A percentile compares a stretch with the other conserved stretches of the same genome.
phyloP scores from a whole-genome alignment of 306 rosid species.

The Alnus glutinosa region DNA sequence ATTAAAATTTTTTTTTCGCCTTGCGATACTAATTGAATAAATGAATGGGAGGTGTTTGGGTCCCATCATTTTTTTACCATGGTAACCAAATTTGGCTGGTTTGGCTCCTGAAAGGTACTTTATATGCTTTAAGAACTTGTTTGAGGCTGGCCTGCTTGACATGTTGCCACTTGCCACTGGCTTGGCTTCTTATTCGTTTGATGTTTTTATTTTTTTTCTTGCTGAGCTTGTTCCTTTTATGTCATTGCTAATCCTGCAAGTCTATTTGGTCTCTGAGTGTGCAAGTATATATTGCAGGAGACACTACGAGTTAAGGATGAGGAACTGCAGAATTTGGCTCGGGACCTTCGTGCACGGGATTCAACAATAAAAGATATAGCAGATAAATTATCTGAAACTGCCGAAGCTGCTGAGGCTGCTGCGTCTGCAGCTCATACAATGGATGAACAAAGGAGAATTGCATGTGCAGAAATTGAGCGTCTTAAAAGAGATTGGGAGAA shows the following conservation, averaged over 20 bases:
- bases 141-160: conserved; percentile 6
- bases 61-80: neutral
- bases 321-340: conserved; percentile 90
- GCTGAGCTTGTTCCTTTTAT: neutral
- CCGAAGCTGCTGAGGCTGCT: conserved; percentile 99
- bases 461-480: conserved; percentile 73
- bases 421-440: conserved; percentile 93
- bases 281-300: conserved; percentile 55
- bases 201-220: neutral
- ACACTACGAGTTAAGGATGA: conserved; percentile 93
- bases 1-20: neutral
- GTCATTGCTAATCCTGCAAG: conserved; percentile 11
- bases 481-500: conserved; percentile 58
- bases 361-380: conserved; percentile 91
- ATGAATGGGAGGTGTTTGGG: neutral
- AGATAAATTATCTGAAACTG: conserved; percentile 91
- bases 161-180: conserved; percentile 7
- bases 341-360: conserved; percentile 90
- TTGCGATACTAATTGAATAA: neutral
- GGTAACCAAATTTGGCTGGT: neutral
- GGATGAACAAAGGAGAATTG: conserved; percentile 88
- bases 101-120: neutral
- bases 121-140: neutral
- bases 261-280: conserved; percentile 20
- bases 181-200: neutral